Percentiles rank a stretch among this genome's conserved stretches.
phyloP scores from a whole-genome alignment of 352 stramenopile species.

The Pythium sukuiense region DNA sequence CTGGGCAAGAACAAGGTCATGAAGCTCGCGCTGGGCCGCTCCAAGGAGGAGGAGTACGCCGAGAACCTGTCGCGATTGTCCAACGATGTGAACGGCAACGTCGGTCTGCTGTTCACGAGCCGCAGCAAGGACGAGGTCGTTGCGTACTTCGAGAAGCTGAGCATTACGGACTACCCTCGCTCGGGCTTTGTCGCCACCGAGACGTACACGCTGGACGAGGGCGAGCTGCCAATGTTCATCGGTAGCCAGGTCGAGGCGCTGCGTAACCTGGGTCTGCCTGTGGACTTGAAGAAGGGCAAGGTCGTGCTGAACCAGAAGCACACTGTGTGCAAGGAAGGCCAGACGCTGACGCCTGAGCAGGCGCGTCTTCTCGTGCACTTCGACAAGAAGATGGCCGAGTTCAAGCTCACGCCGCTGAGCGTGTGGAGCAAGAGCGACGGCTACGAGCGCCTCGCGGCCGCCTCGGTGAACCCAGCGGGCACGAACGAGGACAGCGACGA shows the following conservation, averaged over 20 bases:
- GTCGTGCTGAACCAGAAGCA: slow-evolving; percentile 92
- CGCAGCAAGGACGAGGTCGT: slow-evolving; percentile 85
- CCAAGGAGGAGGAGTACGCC: slow-evolving; percentile 95
- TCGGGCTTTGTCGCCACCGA: slow-evolving; percentile 91
- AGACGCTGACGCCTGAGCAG: slow-evolving; percentile 94
- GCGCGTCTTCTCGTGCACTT: slow-evolving; percentile 95
- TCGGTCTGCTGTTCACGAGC: slow-evolving; percentile 96
- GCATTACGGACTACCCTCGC: slow-evolving; percentile 92
- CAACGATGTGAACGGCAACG: slow-evolving; percentile 91
- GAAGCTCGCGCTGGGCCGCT: slow-evolving; percentile 94
- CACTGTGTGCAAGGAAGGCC: slow-evolving; percentile 94
- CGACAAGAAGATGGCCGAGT: slow-evolving; percentile 87
- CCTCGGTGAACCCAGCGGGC: slow-evolving; percentile 33
- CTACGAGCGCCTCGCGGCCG: slow-evolving; percentile 70
- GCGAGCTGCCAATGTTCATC: slow-evolving; percentile 92
- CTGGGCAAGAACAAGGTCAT: slow-evolving; percentile 99
- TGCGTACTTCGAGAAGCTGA: slow-evolving; percentile 92
- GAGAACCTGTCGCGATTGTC: slow-evolving; percentile 93
- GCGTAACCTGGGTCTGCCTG: slow-evolving; percentile 93
- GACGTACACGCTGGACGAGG: slow-evolving; percentile 87
- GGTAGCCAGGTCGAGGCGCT: slow-evolving; percentile 97
- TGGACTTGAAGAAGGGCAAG: slow-evolving; percentile 96
- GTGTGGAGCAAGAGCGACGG: slow-evolving; percentile 65
- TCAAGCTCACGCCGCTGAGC: slow-evolving; percentile 79
- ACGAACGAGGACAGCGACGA: slow-evolving; percentile 58